phyloP scores from a whole-genome alignment of 2,329 filamentous ascomycete genomes.

The Exophiala sp. region DNA sequence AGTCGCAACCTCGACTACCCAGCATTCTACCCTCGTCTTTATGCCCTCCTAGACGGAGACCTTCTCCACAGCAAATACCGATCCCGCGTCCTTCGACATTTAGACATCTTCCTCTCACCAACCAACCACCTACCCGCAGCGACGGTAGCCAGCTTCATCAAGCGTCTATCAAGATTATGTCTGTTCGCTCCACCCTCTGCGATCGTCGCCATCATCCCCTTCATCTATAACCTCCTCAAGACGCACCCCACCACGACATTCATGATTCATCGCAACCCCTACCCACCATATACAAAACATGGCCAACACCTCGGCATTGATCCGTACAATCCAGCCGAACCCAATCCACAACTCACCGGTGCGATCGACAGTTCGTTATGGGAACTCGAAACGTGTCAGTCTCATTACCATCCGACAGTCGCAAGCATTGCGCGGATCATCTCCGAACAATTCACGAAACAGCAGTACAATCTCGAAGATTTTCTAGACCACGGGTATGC shows the following conservation, averaged over 20 bases:
- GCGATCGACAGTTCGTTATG: slow-evolving; percentile 92
- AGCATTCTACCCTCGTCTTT: slow-evolving; percentile 88
- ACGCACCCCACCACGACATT: slow-evolving; percentile 88
- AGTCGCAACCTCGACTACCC: slow-evolving; percentile 95
- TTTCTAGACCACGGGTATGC: slow-evolving; percentile 91
- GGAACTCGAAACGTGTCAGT: slow-evolving; percentile 88
- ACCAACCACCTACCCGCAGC: slow-evolving; percentile 81
- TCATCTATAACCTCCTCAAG: slow-evolving; percentile 92
- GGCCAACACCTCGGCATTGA: slow-evolving; percentile 66
- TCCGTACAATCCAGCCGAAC: slow-evolving; percentile 71
- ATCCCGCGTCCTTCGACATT: slow-evolving; percentile 84
- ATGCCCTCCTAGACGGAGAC: slow-evolving; percentile 81
- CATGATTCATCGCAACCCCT: slow-evolving; percentile 81
- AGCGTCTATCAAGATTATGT: slow-evolving; percentile 78
- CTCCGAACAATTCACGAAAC: slow-evolving; percentile 95
- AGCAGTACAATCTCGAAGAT: slow-evolving; percentile 91
- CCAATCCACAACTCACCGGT: slow-evolving; percentile 76
- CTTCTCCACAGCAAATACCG: slow-evolving; percentile 92
- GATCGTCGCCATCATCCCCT: slow-evolving; percentile 84
- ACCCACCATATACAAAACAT: slow-evolving; percentile 54
- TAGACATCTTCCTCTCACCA: slow-evolving; percentile 86
- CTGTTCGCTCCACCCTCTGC: slow-evolving; percentile 87
- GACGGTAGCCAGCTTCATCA: slow-evolving; percentile 93
- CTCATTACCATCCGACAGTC: slow-evolving; percentile 95
- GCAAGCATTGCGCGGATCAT: slow-evolving; percentile 91